phyloP scores from a whole-genome alignment of 1,284 basidiomycete species.

The Fomitopsis palustris region DNA sequence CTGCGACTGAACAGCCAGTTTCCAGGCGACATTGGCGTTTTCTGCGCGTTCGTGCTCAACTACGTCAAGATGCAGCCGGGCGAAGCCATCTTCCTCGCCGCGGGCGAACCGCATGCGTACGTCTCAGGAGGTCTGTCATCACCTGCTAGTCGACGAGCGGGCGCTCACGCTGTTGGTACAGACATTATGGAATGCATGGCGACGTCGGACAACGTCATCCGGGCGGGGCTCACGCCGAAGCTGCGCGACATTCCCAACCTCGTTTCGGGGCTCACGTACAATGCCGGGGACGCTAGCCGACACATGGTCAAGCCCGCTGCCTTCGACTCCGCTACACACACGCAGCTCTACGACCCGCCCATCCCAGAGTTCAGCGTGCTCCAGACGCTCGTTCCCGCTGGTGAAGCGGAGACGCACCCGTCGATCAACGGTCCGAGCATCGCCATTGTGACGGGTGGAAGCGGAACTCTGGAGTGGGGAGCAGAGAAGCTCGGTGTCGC shows the following conservation, averaged over 20 bases:
- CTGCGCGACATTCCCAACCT: slow-evolving; percentile 91
- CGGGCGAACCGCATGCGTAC: slow-evolving; percentile 97
- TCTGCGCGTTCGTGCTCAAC: slow-evolving; percentile 93
- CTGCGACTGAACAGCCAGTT: slow-evolving; percentile 78
- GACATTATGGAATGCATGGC: slow-evolving; percentile 99
- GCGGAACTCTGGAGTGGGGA: slow-evolving; percentile 51
- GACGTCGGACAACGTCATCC: slow-evolving; percentile 97
- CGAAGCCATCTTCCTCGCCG: slow-evolving; percentile 92
- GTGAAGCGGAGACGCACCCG: slow-evolving; percentile 51
- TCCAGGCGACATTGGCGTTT: slow-evolving; percentile 90
- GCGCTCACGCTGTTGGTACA: slow-evolving; percentile 28
- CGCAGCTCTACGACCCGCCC: slow-evolving; percentile 87
- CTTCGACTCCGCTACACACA: slow-evolving; percentile 38
- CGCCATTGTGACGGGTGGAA: slow-evolving; percentile 72
- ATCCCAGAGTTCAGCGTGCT: slow-evolving; percentile 91
- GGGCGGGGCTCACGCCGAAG: slow-evolving; percentile 97
- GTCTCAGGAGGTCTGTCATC: slow-evolving; percentile 73
- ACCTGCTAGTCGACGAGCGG: background rate
- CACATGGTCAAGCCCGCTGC: slow-evolving; percentile 65
- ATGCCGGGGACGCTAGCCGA: slow-evolving; percentile 59
- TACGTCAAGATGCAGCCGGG: slow-evolving; percentile 79
- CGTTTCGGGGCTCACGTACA: slow-evolving; percentile 86
- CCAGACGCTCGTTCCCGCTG: slow-evolving; percentile 48
- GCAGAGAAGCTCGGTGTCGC: slow-evolving; percentile 42
- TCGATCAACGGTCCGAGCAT: slow-evolving; percentile 84